These are phyloP conservation scores for Yarrowia sp. DNA, from an alignment of 805 yeast genomes.

Conservation along the genomic window DNA sequence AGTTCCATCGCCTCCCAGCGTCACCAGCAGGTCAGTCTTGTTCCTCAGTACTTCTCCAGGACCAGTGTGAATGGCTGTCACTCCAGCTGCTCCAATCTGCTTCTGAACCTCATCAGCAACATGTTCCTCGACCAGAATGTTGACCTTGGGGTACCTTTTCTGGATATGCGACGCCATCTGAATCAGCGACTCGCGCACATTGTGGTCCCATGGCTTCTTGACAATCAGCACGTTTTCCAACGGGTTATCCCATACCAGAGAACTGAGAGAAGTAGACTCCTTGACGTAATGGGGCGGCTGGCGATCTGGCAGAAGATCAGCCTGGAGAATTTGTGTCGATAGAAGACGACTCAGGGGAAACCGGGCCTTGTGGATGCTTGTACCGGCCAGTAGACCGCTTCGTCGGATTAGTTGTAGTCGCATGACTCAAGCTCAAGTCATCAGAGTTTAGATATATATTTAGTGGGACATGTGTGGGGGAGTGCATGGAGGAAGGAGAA, in stretches of 20 bases:
- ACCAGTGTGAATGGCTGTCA: slow-evolving; percentile 61
- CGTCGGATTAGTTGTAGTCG: background rate
- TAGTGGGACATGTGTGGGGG: background rate
- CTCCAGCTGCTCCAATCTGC: slow-evolving; percentile 41
- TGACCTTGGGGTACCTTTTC: slow-evolving; percentile 69
- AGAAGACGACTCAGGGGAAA: background rate
- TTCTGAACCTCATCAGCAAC: slow-evolving; percentile 69
- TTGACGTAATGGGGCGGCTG: slow-evolving; percentile 33
- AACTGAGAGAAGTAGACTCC: slow-evolving; percentile 38
- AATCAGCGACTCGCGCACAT: slow-evolving; percentile 70
- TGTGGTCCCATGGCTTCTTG: slow-evolving; percentile 80
- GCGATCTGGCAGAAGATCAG: slow-evolving; percentile 20
- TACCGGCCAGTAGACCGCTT: background rate
- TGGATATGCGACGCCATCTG: slow-evolving; percentile 56
- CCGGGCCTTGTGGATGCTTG: background rate
- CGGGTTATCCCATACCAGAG: slow-evolving; percentile 71
- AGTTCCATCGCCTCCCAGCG: slow-evolving; percentile 97
- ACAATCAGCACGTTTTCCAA: slow-evolving; percentile 78
- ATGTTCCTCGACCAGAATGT: slow-evolving; percentile 77
- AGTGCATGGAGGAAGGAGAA: background rate
- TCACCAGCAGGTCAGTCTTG: slow-evolving; percentile 80
- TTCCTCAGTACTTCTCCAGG: slow-evolving; percentile 60
- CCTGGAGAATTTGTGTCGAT: slow-evolving; percentile 6
- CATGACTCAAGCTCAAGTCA: slow-evolving; percentile 28
- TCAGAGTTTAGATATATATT: slow-evolving; percentile 8